Evolutionary conservation across 805 yeast genomes (phyloP).

Genomic region (Kuraishia borneana): DNA sequence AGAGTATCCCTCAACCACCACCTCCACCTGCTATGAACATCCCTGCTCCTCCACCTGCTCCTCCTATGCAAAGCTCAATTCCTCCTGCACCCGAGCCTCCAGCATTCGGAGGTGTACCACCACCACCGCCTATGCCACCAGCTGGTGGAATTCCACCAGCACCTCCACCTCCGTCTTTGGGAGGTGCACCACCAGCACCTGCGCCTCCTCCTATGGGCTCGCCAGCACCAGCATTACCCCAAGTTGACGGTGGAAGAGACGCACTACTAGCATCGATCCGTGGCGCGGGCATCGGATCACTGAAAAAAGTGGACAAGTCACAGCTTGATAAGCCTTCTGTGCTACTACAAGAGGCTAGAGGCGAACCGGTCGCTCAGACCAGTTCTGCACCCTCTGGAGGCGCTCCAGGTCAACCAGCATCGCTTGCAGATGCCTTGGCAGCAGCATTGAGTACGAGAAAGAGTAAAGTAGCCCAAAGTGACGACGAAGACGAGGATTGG

Average conservation of each 20-base stretch:
- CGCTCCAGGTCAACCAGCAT: constrained; percentile 34
- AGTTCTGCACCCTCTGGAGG: constrained; percentile 25
- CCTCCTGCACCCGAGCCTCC: constrained; percentile 6
- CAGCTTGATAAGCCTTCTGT: constrained; percentile 75
- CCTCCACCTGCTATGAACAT: constrained; percentile 11
- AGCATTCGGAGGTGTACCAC: constrained; percentile 9
- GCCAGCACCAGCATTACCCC: constrained; percentile 19
- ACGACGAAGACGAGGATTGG: constrained; percentile 84
- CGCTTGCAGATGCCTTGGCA: constrained; percentile 78
- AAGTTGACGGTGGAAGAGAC: constrained; percentile 54
- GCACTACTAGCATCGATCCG: constrained; percentile 83
- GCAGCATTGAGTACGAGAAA: constrained; percentile 79
- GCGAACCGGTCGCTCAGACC: constrained; percentile 34
- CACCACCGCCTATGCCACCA: constrained; percentile 11
- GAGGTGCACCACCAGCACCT: constrained; percentile 27
- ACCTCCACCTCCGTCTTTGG: constrained; percentile 22
- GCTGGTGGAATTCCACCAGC: constrained; percentile 18
- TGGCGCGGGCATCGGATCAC: constrained; percentile 58
- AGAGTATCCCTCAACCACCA: constrained; percentile 7
- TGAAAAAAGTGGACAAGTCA: constrained; percentile 72
- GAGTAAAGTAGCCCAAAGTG: constrained; percentile 68
- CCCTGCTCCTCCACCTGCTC: constrained; percentile 15
- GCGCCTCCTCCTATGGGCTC: constrained; percentile 29
- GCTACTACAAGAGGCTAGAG: constrained; percentile 58
- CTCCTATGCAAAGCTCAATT: constrained; percentile 9